Conservation (phyloP, 495 filamentous ascomycete species). For the Penicillium cosmopolitanum region DNA sequence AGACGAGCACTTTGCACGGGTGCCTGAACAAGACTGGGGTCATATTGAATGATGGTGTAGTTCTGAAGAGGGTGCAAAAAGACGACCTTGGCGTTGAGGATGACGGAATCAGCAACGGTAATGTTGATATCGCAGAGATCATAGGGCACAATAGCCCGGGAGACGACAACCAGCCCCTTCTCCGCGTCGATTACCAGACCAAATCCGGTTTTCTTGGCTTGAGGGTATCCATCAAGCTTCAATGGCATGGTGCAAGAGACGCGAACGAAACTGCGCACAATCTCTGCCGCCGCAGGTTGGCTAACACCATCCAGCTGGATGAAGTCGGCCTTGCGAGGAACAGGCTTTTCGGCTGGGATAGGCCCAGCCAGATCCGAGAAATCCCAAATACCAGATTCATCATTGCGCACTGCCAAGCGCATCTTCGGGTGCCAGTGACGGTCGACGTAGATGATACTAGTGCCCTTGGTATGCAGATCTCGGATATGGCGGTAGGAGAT, state of each 20-base stretch:
- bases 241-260: conserved; percentile 90
- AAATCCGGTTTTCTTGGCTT: conserved; percentile 89
- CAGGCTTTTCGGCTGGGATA: conserved; percentile 70
- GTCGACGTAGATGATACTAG: conserved; percentile 89
- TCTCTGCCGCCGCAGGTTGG: conserved; percentile 85
- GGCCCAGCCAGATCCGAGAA: conserved; percentile 83
- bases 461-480: conserved; percentile 92
- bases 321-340: conserved; percentile 80
- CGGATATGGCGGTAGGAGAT: conserved; percentile 94
- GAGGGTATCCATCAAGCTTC: conserved; percentile 95
- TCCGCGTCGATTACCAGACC: conserved; percentile 95
- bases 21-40: conserved; percentile 87
- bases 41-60: conserved; percentile 94
- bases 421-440: conserved; percentile 95
- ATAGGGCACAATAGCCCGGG: conserved; percentile 90
- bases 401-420: conserved; percentile 90
- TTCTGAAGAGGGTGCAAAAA: conserved; percentile 99
- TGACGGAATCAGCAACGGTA: conserved; percentile 93
- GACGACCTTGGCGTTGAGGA: conserved; percentile 89
- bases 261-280: conserved; percentile 93
- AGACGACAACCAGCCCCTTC: conserved; percentile 92
- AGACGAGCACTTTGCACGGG: conserved; percentile 89
- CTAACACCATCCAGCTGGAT: conserved; percentile 87
- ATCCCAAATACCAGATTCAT: conserved; percentile 90
- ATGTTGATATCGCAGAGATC: conserved; percentile 95